phyloP scores from a whole-genome alignment of 495 filamentous ascomycete genomes.

The Aspergillus egyptiacus region DNA sequence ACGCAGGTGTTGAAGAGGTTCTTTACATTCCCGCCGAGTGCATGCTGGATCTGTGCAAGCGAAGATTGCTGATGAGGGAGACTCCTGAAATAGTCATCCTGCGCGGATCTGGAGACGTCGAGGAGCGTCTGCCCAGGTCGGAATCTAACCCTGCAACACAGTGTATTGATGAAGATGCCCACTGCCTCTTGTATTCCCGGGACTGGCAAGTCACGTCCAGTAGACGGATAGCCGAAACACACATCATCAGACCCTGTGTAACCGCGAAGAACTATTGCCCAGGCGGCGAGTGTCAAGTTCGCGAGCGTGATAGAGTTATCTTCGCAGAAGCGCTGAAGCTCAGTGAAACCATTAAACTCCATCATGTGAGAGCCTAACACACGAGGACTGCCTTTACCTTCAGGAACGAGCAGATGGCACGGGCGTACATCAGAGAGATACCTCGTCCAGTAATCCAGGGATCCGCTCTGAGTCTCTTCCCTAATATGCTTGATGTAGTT shows the following conservation, averaged over 20 bases:
- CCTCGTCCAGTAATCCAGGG: slow-evolving; percentile 44
- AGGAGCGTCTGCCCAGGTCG: slow-evolving; percentile 26
- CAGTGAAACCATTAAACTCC: slow-evolving; percentile 25
- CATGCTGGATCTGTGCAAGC: slow-evolving; percentile 50
- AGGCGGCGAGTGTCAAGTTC: slow-evolving; percentile 48
- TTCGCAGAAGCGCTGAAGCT: slow-evolving; percentile 43
- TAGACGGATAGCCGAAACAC: slow-evolving; percentile 52
- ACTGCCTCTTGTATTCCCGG: slow-evolving; percentile 47
- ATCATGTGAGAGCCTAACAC: slow-evolving; percentile 22
- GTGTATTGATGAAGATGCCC: slow-evolving; percentile 53
- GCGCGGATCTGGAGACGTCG: slow-evolving; percentile 39
- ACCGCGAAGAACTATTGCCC: slow-evolving; percentile 49
- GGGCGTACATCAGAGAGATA: slow-evolving; percentile 35
- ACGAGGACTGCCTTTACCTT: slow-evolving; percentile 3
- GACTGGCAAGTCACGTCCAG: slow-evolving; percentile 46
- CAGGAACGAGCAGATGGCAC: slow-evolving; percentile 34
- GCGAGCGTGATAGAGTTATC: slow-evolving; percentile 44
- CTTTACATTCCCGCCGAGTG: slow-evolving; percentile 44
- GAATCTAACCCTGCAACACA: slow-evolving; percentile 48
- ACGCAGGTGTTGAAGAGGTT: slow-evolving; percentile 53
- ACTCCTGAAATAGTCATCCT: slow-evolving; percentile 44
- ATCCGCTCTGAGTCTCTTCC: slow-evolving; percentile 28
- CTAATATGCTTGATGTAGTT: slow-evolving; percentile 50
- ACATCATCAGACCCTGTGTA: slow-evolving; percentile 50
- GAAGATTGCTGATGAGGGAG: slow-evolving; percentile 49